Evolutionary conservation across 306 rosid genomes (phyloP).

Genomic region (Quercus cerris): DNA sequence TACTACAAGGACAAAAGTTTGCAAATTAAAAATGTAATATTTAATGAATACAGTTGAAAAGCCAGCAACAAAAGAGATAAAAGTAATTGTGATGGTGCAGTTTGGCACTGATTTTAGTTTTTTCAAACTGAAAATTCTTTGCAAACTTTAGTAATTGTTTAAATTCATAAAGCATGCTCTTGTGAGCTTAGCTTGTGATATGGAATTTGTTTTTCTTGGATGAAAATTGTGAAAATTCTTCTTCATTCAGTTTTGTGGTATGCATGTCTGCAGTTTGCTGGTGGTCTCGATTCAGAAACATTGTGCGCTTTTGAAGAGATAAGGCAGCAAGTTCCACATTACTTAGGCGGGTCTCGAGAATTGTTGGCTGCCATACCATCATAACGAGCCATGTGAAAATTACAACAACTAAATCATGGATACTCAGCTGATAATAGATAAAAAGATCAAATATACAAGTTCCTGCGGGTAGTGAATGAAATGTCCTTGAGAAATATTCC

Average conservation of each 20-base stretch:
- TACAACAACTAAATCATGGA: slow-evolving; percentile 8
- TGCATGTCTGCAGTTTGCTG: slow-evolving; percentile 66
- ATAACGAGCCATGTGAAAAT: slow-evolving; percentile 25
- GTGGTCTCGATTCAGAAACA: slow-evolving; percentile 90
- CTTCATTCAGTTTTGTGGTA: background rate
- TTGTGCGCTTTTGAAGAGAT: slow-evolving; percentile 81
- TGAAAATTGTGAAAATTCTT: background rate
- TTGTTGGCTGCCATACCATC: slow-evolving; percentile 58
- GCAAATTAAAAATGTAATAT: background rate
- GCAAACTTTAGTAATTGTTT: background rate
- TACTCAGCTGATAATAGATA: background rate
- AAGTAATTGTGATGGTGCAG: background rate
- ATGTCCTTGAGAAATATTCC: background rate
- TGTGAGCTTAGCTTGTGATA: background rate
- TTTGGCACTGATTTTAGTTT: too few relatives aligned
- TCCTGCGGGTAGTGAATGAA: background rate
- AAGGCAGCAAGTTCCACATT: slow-evolving; percentile 62
- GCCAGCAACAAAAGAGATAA: background rate
- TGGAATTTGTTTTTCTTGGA: background rate
- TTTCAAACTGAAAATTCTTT: background rate
- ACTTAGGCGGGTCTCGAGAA: slow-evolving; percentile 52
- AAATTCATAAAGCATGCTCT: background rate
- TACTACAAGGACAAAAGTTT: background rate
- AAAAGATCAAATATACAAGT: background rate
- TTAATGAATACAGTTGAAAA: background rate